These are phyloP conservation scores for Filosporella fistucella DNA, from an alignment of 495 filamentous ascomycete genomes.

Conservation along the genomic window DNA sequence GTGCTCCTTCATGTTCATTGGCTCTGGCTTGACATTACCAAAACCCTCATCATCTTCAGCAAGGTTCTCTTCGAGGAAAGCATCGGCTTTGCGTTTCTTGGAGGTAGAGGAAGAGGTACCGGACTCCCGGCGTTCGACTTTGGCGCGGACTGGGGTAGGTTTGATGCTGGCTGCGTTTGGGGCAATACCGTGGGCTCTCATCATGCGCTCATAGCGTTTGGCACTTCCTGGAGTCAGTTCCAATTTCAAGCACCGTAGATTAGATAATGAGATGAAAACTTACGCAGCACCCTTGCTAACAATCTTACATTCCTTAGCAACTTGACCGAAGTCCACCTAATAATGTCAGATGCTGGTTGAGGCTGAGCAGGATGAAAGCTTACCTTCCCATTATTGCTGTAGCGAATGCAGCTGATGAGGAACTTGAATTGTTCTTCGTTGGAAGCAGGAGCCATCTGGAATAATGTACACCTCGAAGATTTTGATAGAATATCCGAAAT, in stretches of 20 bases:
- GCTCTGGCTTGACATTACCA: conserved; percentile 14
- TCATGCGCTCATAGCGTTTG: conserved; percentile 61
- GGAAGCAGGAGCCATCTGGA: conserved; percentile 40
- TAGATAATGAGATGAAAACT: conserved; percentile 27
- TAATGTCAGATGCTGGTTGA: not conserved
- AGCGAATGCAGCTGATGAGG: conserved; percentile 58
- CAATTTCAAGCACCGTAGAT: not conserved
- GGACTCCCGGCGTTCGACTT: conserved; percentile 12
- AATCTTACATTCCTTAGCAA: conserved; percentile 59
- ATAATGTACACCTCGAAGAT: not conserved
- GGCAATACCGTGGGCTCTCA: conserved; percentile 50
- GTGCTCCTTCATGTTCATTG: conserved; percentile 1
- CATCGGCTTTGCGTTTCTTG: conserved; percentile 17
- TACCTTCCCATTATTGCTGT: conserved; percentile 53
- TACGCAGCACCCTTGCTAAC: conserved; percentile 64
- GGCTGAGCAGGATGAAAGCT: conserved; percentile 9
- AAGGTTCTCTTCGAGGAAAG: conserved; percentile 12
- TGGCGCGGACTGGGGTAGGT: conserved; percentile 10
- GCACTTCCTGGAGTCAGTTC: conserved; percentile 34
- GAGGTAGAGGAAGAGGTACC: not conserved
- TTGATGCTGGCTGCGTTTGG: conserved; percentile 22
- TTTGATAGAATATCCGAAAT: not conserved
- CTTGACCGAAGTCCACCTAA: conserved; percentile 56
- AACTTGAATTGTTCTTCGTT: conserved; percentile 57
- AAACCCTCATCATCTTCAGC: conserved; percentile 16